Base-by-base conservation (phyloP, 176 grass and related monocot species). In the Ampelocalamus luodianensis region DNA sequence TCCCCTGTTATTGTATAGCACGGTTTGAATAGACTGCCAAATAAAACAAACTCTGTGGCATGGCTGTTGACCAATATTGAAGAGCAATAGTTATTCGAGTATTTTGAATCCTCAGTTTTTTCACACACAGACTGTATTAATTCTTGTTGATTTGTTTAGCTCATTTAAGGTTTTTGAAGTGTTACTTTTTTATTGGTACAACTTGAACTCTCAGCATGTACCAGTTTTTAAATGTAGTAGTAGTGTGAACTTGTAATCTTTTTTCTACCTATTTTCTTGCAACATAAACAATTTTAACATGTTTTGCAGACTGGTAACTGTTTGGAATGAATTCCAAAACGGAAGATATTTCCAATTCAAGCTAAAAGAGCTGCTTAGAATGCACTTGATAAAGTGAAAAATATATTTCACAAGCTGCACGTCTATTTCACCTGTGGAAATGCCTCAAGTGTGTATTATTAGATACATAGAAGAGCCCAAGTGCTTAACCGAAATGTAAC, bases 401-500 rank as follows among this genome's bases (percentile, higher is more conserved):
- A 46, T 38, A 76, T 59, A 74, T 42, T 72, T 56, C 60, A 56
- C 37, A 69, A 76, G 79, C 50, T 27, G 73, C 22, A 45, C 18
- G 16, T 42, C 38, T 76, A 22, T 81, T 67, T 55, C 64, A 82
- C 62, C 22, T 60, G 44, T 77, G 43, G 61, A 69, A 82, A 82
- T 29, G 40, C 32, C 71, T 20, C 51, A 62, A 82, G 26, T 39
- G 40, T 68, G 72, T 61, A 70, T 24, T 75, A 29, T 61, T 82
- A 87, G 86, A 82, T 29, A 87, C 53, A 61, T 87, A 87, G 71
- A 59, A 76, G 82, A 22, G 1, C 55, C 34, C 45, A 68, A 62
- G 20, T 68, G 22, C 46, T 66, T 36, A 76, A 64, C 54, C 36
- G 26, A 62, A 72, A 15, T 61, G 68, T 72, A 72, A 22, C 39